Conservation (phyloP, 2,329 filamentous ascomycete genomes). For the Phyllosticta capitalensis region DNA sequence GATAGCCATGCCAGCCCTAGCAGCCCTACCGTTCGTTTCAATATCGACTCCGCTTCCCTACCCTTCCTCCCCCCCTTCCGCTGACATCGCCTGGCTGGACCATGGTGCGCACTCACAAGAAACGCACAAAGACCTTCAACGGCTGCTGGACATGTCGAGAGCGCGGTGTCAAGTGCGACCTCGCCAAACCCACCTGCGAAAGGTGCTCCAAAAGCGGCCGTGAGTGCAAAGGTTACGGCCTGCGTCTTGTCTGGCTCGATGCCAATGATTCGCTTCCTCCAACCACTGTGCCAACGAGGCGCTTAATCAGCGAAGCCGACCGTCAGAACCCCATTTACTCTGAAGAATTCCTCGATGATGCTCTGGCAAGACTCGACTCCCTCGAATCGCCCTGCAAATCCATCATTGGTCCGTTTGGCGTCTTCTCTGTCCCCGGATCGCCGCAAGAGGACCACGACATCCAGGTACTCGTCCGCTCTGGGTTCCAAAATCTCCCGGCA, state of each 20-base stretch:
- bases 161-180: constrained; percentile 33
- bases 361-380: neutral
- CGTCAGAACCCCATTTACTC: constrained; percentile 1
- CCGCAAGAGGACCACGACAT: too few species aligned
- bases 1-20: neutral
- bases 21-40: neutral
- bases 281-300: constrained; percentile 2
- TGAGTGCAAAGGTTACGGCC: constrained; percentile 6
- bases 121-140: constrained; percentile 25
- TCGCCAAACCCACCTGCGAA: constrained; percentile 28
- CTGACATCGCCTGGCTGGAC: neutral
- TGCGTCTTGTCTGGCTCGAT: constrained; percentile 4
- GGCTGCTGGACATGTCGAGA: constrained; percentile 33
- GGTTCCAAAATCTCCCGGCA: neutral
- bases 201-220: constrained; percentile 18
- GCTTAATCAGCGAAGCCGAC: constrained; percentile 5
- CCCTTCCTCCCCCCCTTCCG: neutral
- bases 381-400: neutral
- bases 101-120: constrained; percentile 4
- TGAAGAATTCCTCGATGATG: neutral
- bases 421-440: neutral
- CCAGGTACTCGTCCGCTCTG: neutral
- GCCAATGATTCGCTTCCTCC: neutral
- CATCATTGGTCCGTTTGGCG: constrained; percentile 1
- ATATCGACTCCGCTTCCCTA: neutral